These are phyloP conservation scores for Naematelia encephala DNA, from an alignment of 768 basidiomycete genomes.

Conservation along the genomic window DNA sequence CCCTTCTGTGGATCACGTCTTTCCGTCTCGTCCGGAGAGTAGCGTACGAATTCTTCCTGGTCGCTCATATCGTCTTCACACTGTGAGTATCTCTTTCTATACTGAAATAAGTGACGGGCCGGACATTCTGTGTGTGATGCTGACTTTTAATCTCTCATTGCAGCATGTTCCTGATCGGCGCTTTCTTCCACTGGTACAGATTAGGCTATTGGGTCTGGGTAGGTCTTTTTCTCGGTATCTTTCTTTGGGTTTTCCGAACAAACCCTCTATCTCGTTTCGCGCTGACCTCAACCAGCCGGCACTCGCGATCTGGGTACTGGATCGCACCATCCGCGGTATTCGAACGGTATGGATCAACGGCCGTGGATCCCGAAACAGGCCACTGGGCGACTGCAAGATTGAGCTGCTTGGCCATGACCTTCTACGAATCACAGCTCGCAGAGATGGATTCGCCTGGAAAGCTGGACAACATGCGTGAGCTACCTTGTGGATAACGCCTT, in stretches of 20 bases:
- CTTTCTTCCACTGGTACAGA: constrained; percentile 34
- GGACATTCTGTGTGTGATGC: too few relatives aligned
- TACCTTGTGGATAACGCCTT: neutral
- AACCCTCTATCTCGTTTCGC: neutral
- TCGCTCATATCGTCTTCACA: constrained; percentile 47
- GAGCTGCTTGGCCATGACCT: constrained; percentile 32
- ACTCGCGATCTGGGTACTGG: constrained; percentile 45
- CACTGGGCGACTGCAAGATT: constrained; percentile 17
- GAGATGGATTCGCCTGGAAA: constrained; percentile 20
- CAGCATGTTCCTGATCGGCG: constrained; percentile 35
- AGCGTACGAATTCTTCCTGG: constrained; percentile 49
- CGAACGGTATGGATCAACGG: constrained; percentile 42
- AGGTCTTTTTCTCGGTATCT: constrained; percentile 1
- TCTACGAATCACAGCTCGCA: constrained; percentile 22
- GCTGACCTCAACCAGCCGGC: constrained; percentile 23
- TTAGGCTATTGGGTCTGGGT: constrained; percentile 35
- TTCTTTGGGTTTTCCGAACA: neutral
- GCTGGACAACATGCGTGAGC: constrained; percentile 38
- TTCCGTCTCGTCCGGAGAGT: constrained; percentile 36
- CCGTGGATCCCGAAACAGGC: constrained; percentile 15
- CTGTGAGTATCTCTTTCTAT: constrained; percentile 19
- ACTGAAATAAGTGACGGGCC: too few relatives aligned
- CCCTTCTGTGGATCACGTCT: constrained; percentile 34
- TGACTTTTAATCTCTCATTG: constrained; percentile 1
- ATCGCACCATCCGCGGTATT: constrained; percentile 38